Evolutionary conservation across 306 rosid genomes (phyloP), one percentile per base, ranked within the genome.

Genomic region (Lupinus albus): DNA sequence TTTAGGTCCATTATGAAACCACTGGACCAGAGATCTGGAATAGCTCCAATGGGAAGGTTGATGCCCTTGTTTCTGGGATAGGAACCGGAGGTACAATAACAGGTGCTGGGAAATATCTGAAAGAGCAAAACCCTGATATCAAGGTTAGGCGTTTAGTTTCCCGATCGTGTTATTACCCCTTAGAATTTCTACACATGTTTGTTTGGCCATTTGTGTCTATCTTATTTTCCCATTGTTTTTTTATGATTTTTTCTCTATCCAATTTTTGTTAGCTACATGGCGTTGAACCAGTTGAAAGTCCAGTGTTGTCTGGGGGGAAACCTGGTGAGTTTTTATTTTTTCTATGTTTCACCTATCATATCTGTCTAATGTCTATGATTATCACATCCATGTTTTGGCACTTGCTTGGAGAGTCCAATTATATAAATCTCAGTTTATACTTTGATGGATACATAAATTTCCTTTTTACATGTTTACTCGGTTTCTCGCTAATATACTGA

Each of bases 1-100:
- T 49, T 67, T 77, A 91, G 97, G 32, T 91, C 58, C 97, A 91
- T 75, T 91, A 91, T 72, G 95, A 91, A 77, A 91, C 97, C 57
- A 88, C 95, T 50, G 97, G 97, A 70, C 95, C 97, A 20, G 98
- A 92, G 84, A 84, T 92, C n/a, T 92, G 97, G 97, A 82, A 77
- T 70, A 79, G 90, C 64, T 67, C 96, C 0, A 72, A 69, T 56
- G 92, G 87, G 18, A 87, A 92, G 80, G 83, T 87, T n/a, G 95
- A 89, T 48, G 92, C 88, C n/a, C 56, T 92, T 68, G 91, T 92
- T 72, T 89, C 98, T 25, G 98, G 96, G 66, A 89, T 89, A 71
- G 95, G 98, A 68, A 92, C 98, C 13, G 98, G 98, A 56, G 98
- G 98, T 53, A 92, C 98, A 5, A 8, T 89, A 71, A 86, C 98